Percentiles rank a stretch among this genome's conserved stretches.
Evolutionary conservation across 2,329 filamentous ascomycete species (phyloP).

Genomic region (Neofusicoccum umdonicola): DNA sequence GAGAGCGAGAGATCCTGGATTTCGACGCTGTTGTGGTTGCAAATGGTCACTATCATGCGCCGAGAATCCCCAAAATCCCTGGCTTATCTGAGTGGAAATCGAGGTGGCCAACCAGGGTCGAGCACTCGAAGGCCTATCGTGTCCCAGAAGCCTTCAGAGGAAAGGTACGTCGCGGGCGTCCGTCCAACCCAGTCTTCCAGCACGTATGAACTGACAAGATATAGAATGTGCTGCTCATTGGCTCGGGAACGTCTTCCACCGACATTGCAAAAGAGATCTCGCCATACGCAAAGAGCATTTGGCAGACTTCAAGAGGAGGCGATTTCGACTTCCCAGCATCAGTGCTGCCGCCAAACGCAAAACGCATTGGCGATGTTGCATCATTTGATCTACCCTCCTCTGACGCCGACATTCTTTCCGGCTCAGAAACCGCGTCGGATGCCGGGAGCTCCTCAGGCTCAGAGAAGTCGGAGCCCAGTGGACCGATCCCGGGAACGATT

Average conservation of each 20-base stretch:
- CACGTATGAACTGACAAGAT: slow-evolving; percentile 33
- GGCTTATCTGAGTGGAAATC: slow-evolving; percentile 49
- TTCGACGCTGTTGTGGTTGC: slow-evolving; percentile 56
- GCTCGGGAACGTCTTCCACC: slow-evolving; percentile 54
- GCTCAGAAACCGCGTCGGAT: slow-evolving; percentile 4
- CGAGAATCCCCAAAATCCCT: slow-evolving; percentile 49
- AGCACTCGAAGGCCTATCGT: slow-evolving; percentile 54
- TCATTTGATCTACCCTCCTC: slow-evolving; percentile 40
- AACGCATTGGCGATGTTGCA: slow-evolving; percentile 53
- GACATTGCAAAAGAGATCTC: slow-evolving; percentile 56
- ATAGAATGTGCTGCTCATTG: slow-evolving; percentile 56
- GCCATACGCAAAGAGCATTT: slow-evolving; percentile 44
- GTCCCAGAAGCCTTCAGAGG: slow-evolving; percentile 48
- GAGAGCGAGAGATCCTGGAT: slow-evolving; percentile 23
- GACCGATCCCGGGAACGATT: slow-evolving; percentile 50
- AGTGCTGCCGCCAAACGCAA: slow-evolving; percentile 54
- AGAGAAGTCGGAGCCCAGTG: slow-evolving; percentile 10
- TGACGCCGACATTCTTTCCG: not conserved
- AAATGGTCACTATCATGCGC: slow-evolving; percentile 55
- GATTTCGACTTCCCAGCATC: slow-evolving; percentile 56
- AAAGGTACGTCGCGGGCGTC: slow-evolving; percentile 46
- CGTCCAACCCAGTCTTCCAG: not conserved
- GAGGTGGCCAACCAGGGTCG: slow-evolving; percentile 44
- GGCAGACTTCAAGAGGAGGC: slow-evolving; percentile 60
- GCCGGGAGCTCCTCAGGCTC: not conserved